A percentile compares a stretch with the other conserved stretches of the same genome.
phyloP scores from a whole-genome alignment of 2,329 filamentous ascomycete genomes.

The Aspergillus pseudotamarii region DNA sequence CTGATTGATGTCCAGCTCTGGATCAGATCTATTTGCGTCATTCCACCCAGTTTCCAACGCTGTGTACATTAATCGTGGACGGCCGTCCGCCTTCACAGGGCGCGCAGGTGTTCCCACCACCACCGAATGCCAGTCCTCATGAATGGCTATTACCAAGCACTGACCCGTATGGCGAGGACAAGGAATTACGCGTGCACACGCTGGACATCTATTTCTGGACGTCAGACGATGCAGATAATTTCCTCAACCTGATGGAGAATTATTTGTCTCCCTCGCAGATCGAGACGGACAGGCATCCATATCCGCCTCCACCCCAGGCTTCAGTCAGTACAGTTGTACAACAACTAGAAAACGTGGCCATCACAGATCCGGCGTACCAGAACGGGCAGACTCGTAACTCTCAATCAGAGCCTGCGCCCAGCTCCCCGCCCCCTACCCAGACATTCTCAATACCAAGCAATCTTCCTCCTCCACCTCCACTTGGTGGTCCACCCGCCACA shows the following conservation, averaged over 20 bases:
- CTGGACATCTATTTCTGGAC: conserved; percentile 69
- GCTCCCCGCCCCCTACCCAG: conserved; percentile 23
- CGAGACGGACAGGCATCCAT: conserved; percentile 52
- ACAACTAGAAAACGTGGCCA: conserved; percentile 63
- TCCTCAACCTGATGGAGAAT: conserved; percentile 50
- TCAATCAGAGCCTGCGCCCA: conserved; percentile 28
- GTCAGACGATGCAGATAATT: conserved; percentile 57
- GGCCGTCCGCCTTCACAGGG: conserved; percentile 32
- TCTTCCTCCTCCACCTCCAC: conserved; percentile 30
- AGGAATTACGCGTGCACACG: conserved; percentile 58
- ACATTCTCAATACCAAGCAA: conserved; percentile 22
- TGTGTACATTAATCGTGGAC: conserved; percentile 61
- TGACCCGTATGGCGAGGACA: conserved; percentile 56
- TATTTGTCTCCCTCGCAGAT: conserved; percentile 45
- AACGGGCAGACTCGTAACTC: conserved; percentile 48
- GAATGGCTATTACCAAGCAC: conserved; percentile 62
- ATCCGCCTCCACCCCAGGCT: conserved; percentile 38
- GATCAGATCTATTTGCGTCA: conserved; percentile 57
- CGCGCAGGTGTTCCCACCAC: conserved; percentile 27
- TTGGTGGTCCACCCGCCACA: conserved; percentile 17
- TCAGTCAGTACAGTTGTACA: conserved; percentile 60
- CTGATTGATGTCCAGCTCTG: conserved; percentile 45
- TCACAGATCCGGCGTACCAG: conserved; percentile 55
- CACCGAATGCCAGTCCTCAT: conserved; percentile 33
- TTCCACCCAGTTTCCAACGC: conserved; percentile 61